Evolutionary conservation across 768 basidiomycete genomes (phyloP), one percentile per base, ranked within the genome.

Genomic region (Boletellus ananiceps): DNA sequence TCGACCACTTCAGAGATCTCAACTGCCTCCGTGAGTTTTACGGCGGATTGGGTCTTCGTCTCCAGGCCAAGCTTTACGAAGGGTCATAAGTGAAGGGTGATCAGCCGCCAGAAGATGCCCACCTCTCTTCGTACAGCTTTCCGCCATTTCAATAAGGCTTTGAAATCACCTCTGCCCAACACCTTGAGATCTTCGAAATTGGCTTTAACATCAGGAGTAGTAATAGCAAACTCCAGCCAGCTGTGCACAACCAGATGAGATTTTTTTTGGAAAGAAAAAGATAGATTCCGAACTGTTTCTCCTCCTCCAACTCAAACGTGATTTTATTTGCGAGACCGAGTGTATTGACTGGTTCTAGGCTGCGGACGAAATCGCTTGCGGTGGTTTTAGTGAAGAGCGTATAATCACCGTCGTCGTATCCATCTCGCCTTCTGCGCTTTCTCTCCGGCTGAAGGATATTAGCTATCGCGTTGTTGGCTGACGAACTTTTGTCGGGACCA

Each of bases 371-470:
- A 27, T 88, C 82, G 8, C 76, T 71, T 4, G 84, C 90, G 15
- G 78, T 65, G 16, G 80, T 70, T 38, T 81, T 74, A 61, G 86
- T 88, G 76, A 91, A 96, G 16, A 97, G 75, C 2, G 84, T 95
- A 64, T 92, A 89, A 61, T 95, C 87, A 19, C 93, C 93, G 33
- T 99, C 96, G 13, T 83, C 90, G 63, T 99, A 99, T 54, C 96
- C 96, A 40, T 93, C 92, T 58, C 96, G 83, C 54, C 88, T 81
- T 49, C 96, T 77, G 36, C 93, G 79, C 68, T 94, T 96, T 74
- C 96, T 98, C 69, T 95, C 93, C 2, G 96, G 96, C 56, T 94
- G 91, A 63, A 99, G 98, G 45, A 98, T 93, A 61, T 93, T 97
- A 2, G 87, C 83, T 63, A 88, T 82, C 3, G 77, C 81, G 53